phyloP scores from a whole-genome alignment of 2,329 filamentous ascomycete genomes.

The Hypoxylon rubiginosum region DNA sequence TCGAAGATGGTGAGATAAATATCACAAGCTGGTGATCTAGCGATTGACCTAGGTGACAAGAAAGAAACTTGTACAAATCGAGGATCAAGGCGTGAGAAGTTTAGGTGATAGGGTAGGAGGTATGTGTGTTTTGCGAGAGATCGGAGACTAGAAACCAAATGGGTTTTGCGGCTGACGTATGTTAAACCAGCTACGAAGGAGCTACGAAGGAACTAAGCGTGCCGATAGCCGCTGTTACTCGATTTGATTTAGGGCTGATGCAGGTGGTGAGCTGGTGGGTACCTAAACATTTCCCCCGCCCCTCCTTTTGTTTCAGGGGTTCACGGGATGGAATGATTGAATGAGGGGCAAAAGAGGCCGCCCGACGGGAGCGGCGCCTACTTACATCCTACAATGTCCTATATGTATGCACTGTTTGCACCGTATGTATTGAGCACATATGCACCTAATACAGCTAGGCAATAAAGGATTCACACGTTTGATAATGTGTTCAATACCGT shows the following conservation, averaged over 20 bases:
- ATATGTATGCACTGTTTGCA: background rate
- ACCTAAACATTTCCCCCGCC: no score
- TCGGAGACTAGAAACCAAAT: constrained; percentile 2
- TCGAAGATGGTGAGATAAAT: background rate
- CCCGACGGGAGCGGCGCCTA: background rate
- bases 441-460: background rate
- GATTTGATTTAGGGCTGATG: constrained; percentile 34
- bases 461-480: background rate
- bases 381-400: background rate
- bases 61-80: background rate
- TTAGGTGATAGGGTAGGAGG: background rate
- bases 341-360: constrained; percentile 8
- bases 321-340: background rate
- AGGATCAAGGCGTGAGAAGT: background rate
- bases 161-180: constrained; percentile 25
- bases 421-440: background rate
- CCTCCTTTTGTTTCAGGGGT: background rate
- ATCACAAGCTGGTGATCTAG: background rate
- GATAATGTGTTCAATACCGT: no score
- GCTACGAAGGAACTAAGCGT: background rate
- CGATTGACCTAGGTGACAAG: background rate
- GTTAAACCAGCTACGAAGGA: background rate
- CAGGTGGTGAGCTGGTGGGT: constrained; percentile 4
- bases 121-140: no score
- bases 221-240: background rate